A percentile compares a stretch with the other conserved stretches of the same genome.
Conservation (phyloP, 106 monocot species). For the Phalaenopsis aphrodite region DNA sequence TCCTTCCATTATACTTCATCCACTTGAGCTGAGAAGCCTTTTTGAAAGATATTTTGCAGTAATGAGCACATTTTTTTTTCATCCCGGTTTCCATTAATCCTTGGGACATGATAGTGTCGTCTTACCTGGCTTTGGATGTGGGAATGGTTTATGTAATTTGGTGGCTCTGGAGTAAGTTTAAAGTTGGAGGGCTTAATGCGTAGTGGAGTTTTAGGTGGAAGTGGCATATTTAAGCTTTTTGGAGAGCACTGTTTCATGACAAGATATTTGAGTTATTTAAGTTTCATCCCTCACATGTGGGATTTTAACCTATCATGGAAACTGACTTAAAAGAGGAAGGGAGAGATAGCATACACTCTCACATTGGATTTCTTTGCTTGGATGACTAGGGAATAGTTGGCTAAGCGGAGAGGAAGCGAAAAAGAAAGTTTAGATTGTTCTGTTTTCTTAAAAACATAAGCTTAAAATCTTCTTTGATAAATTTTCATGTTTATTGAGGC, state of each 20-base stretch:
- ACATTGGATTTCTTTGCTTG: neutral
- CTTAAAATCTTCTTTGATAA: too few species aligned
- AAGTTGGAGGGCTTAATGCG: neutral
- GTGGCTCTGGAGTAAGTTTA: neutral
- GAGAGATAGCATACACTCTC: neutral
- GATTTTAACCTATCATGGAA: too few species aligned
- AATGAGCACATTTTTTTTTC: too few species aligned
- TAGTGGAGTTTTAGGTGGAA: neutral
- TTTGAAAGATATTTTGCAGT: too few species aligned
- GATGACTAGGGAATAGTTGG: neutral
- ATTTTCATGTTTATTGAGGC: too few species aligned
- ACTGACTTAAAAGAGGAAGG: neutral
- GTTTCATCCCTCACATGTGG: neutral
- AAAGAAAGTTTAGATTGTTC: too few species aligned
- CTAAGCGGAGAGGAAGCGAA: neutral
- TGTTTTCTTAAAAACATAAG: too few species aligned
- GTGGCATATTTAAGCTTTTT: neutral
- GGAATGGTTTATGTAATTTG: neutral
- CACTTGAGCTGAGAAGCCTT: too few species aligned
- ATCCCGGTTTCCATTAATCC: too few species aligned
- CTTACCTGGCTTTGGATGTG: neutral
- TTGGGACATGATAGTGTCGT: too few species aligned
- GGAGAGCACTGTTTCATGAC: neutral
- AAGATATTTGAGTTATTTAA: neutral
- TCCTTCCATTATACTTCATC: too few species aligned